phyloP scores from a whole-genome alignment of 805 yeast genomes.

The Candida awuae region DNA sequence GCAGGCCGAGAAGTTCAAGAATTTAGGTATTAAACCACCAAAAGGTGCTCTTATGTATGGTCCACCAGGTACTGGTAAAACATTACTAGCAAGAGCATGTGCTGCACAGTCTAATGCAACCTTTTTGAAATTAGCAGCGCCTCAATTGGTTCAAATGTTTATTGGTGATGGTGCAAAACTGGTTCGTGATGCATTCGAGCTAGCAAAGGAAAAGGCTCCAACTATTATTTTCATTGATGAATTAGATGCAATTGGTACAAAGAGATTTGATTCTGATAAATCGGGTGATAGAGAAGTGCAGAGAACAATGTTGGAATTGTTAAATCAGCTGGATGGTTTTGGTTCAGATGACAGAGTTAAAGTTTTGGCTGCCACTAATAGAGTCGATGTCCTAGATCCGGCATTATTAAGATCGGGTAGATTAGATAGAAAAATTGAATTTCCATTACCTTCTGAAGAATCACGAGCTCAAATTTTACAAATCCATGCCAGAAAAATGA shows the following conservation, averaged over 20 bases:
- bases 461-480: slow-evolving; percentile 94
- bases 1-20: slow-evolving; percentile 92
- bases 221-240: slow-evolving; percentile 97
- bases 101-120: slow-evolving; percentile 99
- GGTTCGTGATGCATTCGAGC: slow-evolving; percentile 93
- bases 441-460: slow-evolving; percentile 96
- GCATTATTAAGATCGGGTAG: slow-evolving; percentile 96
- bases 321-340: slow-evolving; percentile 96
- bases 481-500: slow-evolving; percentile 95
- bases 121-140: slow-evolving; percentile 91
- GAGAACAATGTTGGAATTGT: slow-evolving; percentile 96
- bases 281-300: slow-evolving; percentile 98
- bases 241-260: slow-evolving; percentile 97
- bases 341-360: slow-evolving; percentile 96
- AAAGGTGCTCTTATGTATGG: slow-evolving; percentile 98
- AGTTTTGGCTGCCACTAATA: slow-evolving; percentile 95
- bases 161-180: slow-evolving; percentile 98
- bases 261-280: slow-evolving; percentile 94
- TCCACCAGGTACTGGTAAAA: slow-evolving; percentile 99
- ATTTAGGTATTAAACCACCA: slow-evolving; percentile 93
- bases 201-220: slow-evolving; percentile 97
- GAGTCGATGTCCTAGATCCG: slow-evolving; percentile 98
- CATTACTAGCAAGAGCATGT: slow-evolving; percentile 94
- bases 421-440: slow-evolving; percentile 94
- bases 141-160: slow-evolving; percentile 96